These are phyloP conservation scores for Corynespora cassiicola DNA, from an alignment of 2,329 filamentous ascomycete genomes.

Conservation along the genomic window DNA sequence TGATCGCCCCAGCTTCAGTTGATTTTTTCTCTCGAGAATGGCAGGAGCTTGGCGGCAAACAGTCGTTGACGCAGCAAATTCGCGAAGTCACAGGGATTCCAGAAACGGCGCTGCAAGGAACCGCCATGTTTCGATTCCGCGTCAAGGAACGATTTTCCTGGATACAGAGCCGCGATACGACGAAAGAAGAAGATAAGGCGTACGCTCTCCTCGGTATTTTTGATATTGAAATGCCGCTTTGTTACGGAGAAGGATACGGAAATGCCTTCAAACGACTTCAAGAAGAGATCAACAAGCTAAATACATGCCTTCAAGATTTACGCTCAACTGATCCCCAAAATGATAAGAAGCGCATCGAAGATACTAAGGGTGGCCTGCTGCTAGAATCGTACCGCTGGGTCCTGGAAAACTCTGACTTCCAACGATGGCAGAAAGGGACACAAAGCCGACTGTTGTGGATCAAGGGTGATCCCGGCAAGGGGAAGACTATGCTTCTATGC, in stretches of 20 bases:
- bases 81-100: conserved; percentile 9
- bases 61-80: conserved; percentile 2
- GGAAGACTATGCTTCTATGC: conserved; percentile 44
- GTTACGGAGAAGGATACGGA: conserved; percentile 17
- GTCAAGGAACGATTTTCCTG: conserved; percentile 13
- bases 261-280: conserved; percentile 20
- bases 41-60: neutral
- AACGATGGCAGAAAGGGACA: conserved; percentile 24
- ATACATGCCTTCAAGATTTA: conserved; percentile 10
- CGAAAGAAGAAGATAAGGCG: conserved; percentile 15
- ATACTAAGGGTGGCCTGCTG: no score
- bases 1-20: conserved; percentile 1
- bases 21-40: neutral
- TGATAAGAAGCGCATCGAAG: conserved; percentile 14
- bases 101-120: neutral
- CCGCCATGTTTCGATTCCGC: conserved; percentile 6
- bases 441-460: conserved; percentile 34
- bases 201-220: conserved; percentile 27
- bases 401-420: conserved; percentile 22
- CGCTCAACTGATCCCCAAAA: conserved; percentile 8
- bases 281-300: conserved; percentile 35
- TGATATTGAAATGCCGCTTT: conserved; percentile 12
- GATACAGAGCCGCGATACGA: conserved; percentile 14
- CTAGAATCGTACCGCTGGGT: conserved; percentile 18
- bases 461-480: no score